Conservation (phyloP, 768 basidiomycete species). For the Mycena epipterygia region DNA sequence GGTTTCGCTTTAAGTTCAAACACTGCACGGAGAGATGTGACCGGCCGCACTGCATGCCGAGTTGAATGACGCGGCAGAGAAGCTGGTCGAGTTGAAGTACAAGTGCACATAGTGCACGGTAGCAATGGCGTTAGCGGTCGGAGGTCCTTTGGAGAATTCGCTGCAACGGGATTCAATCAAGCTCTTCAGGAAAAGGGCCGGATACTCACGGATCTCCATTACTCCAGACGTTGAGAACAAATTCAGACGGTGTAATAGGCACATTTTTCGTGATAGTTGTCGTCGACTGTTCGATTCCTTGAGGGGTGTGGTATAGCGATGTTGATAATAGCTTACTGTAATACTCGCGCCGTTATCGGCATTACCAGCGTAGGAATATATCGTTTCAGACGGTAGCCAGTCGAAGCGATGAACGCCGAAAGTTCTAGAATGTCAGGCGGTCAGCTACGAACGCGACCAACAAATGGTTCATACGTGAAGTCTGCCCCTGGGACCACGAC, state of each 20-base stretch:
- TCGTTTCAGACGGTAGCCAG: conserved; percentile 24
- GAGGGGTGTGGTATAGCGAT: not conserved
- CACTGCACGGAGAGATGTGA: conserved; percentile 27
- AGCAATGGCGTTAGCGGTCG: conserved; percentile 32
- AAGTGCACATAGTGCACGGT: conserved; percentile 32
- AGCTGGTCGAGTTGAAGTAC: conserved; percentile 36
- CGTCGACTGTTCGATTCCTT: not conserved
- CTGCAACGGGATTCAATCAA: not conserved
- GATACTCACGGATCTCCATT: conserved; percentile 28
- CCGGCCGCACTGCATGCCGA: conserved; percentile 31
- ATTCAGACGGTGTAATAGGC: conserved; percentile 24
- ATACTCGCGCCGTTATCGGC: conserved; percentile 9
- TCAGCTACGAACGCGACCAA: not conserved
- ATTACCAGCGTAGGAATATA: conserved; percentile 32
- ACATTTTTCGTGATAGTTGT: conserved; percentile 31
- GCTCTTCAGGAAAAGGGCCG: too few species aligned
- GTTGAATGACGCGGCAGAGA: conserved; percentile 24
- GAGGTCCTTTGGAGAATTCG: conserved; percentile 31
- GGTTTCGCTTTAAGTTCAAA: conserved; percentile 3
- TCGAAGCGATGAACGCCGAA: conserved; percentile 38
- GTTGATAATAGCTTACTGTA: conserved; percentile 9
- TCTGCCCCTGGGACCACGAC: conserved; percentile 31
- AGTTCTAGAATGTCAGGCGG: conserved; percentile 12
- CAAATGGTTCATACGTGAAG: conserved; percentile 29
- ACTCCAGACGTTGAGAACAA: conserved; percentile 33